Evolutionary conservation across 331 rosid genomes (phyloP).

Genomic region (Rosa hybrid): DNA sequence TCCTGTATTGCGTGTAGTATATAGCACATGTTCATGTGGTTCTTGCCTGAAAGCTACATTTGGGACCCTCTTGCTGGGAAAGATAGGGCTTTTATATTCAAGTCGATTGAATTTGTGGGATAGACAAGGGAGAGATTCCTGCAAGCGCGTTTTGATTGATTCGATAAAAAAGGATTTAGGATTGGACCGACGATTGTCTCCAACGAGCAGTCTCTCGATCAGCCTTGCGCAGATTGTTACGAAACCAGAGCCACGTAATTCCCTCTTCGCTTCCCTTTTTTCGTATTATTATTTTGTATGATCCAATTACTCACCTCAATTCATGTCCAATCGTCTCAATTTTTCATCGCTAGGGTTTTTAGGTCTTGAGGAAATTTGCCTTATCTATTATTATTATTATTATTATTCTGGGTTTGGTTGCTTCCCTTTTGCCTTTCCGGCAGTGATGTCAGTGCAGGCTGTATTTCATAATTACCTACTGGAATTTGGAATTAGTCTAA

Average conservation of each 20-base stretch:
- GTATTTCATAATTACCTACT: background rate
- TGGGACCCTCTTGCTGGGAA: background rate
- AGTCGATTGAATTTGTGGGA: background rate
- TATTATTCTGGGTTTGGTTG: background rate
- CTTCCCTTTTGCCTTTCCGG: background rate
- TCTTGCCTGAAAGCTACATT: constrained; percentile 6
- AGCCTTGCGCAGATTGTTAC: constrained; percentile 26
- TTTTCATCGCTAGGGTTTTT: constrained; percentile 18
- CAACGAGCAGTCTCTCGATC: constrained; percentile 6
- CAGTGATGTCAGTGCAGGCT: background rate
- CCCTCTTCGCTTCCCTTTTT: background rate
- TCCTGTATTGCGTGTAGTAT: constrained; percentile 12
- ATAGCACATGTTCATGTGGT: constrained; percentile 14
- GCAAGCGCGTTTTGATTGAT: constrained; percentile 2
- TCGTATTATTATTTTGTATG: background rate
- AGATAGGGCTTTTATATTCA: constrained; percentile 16
- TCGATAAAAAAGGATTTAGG: background rate
- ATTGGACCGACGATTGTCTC: constrained; percentile 10
- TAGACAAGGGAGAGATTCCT: background rate
- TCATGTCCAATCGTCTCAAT: background rate
- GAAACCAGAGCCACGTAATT: constrained; percentile 37
- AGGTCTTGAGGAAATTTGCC: background rate
- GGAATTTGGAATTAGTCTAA: constrained; percentile 27
- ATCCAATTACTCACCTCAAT: constrained; percentile 2
- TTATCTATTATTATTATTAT: background rate